These are phyloP conservation scores for Neurospora intermedia DNA, from an alignment of 495 filamentous ascomycete species.

Conservation along the genomic window DNA sequence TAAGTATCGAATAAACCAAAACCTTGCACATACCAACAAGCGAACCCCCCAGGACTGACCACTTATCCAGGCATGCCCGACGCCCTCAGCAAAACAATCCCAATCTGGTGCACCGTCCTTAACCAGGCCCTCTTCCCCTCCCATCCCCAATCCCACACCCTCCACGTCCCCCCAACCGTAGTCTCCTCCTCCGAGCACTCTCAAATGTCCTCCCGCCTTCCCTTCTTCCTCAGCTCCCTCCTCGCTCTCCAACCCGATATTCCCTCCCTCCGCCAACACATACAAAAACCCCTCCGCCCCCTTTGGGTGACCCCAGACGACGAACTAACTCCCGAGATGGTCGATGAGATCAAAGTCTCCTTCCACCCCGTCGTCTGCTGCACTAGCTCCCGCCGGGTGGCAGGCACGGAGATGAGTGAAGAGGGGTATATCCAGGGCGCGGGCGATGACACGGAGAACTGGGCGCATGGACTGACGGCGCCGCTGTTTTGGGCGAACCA, in stretches of 20 bases:
- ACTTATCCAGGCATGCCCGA: conserved; percentile 65
- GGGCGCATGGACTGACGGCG: conserved; percentile 70
- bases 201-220: conserved; percentile 63
- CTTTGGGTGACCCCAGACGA: conserved; percentile 49
- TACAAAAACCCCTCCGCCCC: conserved; percentile 51
- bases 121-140: conserved; percentile 71
- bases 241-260: conserved; percentile 28
- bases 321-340: not conserved
- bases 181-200: conserved; percentile 64
- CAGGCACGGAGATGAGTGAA: conserved; percentile 51
- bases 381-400: conserved; percentile 62
- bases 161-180: conserved; percentile 55
- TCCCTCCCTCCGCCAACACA: conserved; percentile 17
- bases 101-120: conserved; percentile 82
- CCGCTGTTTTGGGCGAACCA: conserved; percentile 65
- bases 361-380: conserved; percentile 68
- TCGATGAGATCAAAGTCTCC: conserved; percentile 32
- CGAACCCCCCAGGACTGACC: not conserved
- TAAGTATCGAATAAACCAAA: conserved; percentile 25
- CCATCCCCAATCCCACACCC: conserved; percentile 28
- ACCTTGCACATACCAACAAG: not conserved
- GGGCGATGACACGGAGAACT: conserved; percentile 85
- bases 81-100: conserved; percentile 83
- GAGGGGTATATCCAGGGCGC: conserved; percentile 89
- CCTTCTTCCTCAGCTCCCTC: conserved; percentile 54